Conservation (phyloP, 2,329 filamentous ascomycete genomes). For the Talaromyces marneffei region DNA sequence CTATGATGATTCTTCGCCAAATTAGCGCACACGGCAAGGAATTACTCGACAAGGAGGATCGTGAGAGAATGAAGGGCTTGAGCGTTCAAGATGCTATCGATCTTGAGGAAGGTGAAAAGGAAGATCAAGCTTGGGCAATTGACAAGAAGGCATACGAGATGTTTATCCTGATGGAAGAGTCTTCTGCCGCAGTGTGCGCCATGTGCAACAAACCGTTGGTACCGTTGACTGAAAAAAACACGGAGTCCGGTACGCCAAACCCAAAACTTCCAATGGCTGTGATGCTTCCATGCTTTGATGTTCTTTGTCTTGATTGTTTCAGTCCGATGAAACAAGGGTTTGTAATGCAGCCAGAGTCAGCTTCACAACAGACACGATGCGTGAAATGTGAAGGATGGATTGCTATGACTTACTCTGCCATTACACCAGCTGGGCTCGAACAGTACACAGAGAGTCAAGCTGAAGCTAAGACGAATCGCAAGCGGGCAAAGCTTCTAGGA, state of each 20-base stretch:
- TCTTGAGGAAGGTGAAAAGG: conserved; percentile 70
- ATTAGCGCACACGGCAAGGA: conserved; percentile 95
- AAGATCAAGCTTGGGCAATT: conserved; percentile 51
- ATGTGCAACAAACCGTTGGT: conserved; percentile 62
- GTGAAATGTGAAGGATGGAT: conserved; percentile 62
- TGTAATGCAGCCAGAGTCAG: conserved; percentile 7
- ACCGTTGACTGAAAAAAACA: conserved; percentile 51
- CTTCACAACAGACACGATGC: conserved; percentile 49
- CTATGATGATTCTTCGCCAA: conserved; percentile 80
- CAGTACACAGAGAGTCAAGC: conserved; percentile 51
- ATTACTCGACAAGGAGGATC: conserved; percentile 75
- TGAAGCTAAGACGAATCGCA: conserved; percentile 48
- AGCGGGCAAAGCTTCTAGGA: conserved; percentile 55
- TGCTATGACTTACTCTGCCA: conserved; percentile 59
- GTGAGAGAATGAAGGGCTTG: conserved; percentile 72
- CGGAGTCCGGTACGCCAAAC: conserved; percentile 49
- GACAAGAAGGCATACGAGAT: conserved; percentile 77
- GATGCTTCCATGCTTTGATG: conserved; percentile 82
- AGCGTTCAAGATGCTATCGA: conserved; percentile 84
- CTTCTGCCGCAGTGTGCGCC: conserved; percentile 67
- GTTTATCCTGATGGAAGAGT: conserved; percentile 77
- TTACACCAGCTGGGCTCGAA: conserved; percentile 55
- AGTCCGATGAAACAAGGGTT: conserved; percentile 45
- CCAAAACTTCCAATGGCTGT: conserved; percentile 55
- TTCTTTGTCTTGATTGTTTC: conserved; percentile 73